Conservation (phyloP, 495 filamentous ascomycete genomes). For the Cairneyella variabilis region DNA sequence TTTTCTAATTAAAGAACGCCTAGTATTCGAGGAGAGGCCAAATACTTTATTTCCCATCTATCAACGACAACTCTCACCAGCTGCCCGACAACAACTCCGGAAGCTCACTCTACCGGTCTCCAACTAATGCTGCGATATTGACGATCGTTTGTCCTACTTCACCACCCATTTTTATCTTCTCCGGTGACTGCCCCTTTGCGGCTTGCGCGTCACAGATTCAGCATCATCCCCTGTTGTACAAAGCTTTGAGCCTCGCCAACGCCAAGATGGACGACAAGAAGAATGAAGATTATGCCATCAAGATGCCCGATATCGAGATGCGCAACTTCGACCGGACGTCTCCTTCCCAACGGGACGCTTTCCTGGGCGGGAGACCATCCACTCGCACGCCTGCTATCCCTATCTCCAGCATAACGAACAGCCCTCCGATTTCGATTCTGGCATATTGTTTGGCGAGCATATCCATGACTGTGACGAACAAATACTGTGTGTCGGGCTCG, state of each 20-base stretch:
- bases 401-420: slow-evolving; percentile 56
- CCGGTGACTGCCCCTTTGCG: not conserved
- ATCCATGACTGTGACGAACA: slow-evolving; percentile 98
- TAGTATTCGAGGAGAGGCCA: slow-evolving; percentile 18
- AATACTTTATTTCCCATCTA: slow-evolving; percentile 1
- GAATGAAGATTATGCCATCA: slow-evolving; percentile 58
- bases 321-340: slow-evolving; percentile 49
- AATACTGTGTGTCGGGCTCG: slow-evolving; percentile 88
- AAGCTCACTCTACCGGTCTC: not conserved
- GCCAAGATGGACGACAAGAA: slow-evolving; percentile 29
- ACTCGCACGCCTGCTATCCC: not conserved
- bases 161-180: not conserved
- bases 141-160: slow-evolving; percentile 1
- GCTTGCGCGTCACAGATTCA: slow-evolving; percentile 25
- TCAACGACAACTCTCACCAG: not conserved
- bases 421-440: slow-evolving; percentile 73
- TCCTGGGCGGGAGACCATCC: slow-evolving; percentile 4
- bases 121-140: slow-evolving; percentile 14
- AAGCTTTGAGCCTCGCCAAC: not conserved
- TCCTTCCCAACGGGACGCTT: slow-evolving; percentile 31
- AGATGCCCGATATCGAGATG: slow-evolving; percentile 65
- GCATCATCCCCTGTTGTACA: not conserved
- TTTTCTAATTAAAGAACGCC: slow-evolving; percentile 5
- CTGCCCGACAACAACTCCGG: not conserved
- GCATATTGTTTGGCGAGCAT: slow-evolving; percentile 94